Evolutionary conservation across 108 stramenopile species (phyloP).

Genomic region (Cyclotella atomus): DNA sequence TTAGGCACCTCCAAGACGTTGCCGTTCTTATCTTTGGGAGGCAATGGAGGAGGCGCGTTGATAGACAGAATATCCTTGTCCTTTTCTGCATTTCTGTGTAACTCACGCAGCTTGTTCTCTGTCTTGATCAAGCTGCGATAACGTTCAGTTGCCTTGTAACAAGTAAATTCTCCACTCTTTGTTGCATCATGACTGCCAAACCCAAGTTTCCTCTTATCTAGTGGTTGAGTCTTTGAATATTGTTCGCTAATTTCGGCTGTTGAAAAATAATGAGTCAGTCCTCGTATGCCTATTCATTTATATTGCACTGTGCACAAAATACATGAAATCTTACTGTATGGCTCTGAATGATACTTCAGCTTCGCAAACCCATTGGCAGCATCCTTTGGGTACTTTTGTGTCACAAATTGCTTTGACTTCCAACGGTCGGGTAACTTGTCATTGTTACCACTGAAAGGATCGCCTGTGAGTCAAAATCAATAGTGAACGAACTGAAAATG

Average conservation of each 20-base stretch:
- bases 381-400: conserved; percentile 58
- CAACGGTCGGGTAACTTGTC: conserved; percentile 56
- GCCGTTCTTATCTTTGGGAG: conserved; percentile 46
- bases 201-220: conserved; percentile 56
- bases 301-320: too few relatives aligned
- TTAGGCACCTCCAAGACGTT: conserved; percentile 37
- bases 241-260: conserved; percentile 9
- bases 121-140: conserved; percentile 50
- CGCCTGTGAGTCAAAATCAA: conserved; percentile 14
- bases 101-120: conserved; percentile 50
- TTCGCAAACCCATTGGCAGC: conserved; percentile 71
- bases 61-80: conserved; percentile 29
- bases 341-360: conserved; percentile 58
- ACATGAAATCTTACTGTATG: conserved; percentile 61
- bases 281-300: not conserved
- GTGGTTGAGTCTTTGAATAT: conserved; percentile 63
- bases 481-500: not conserved
- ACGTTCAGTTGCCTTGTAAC: conserved; percentile 57
- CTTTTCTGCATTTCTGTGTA: conserved; percentile 23
- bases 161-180: conserved; percentile 63
- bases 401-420: conserved; percentile 59
- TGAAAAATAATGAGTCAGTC: not conserved
- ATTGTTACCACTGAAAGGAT: conserved; percentile 60
- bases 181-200: conserved; percentile 66
- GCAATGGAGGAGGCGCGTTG: conserved; percentile 11